Conservation (phyloP, 192 early-diverging fungal species). For the Backusella australiensis region DNA sequence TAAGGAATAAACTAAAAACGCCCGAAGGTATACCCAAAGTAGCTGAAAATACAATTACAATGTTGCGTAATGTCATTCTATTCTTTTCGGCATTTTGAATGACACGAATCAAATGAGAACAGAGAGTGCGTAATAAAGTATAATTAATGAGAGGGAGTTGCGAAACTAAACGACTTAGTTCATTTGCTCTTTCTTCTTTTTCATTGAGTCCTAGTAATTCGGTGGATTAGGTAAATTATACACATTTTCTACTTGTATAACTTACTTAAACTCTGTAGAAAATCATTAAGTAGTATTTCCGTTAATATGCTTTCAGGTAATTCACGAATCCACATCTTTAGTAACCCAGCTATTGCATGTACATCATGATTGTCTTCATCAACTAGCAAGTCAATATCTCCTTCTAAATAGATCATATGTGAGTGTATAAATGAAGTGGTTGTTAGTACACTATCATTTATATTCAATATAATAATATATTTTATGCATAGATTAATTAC, state of each 20-base stretch:
- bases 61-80: slow-evolving; percentile 94
- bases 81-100: slow-evolving; percentile 85
- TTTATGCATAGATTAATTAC: neutral
- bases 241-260: neutral
- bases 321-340: slow-evolving; percentile 93
- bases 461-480: neutral
- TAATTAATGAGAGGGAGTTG: slow-evolving; percentile 86
- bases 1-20: slow-evolving; percentile 89
- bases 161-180: slow-evolving; percentile 77
- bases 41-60: slow-evolving; percentile 95
- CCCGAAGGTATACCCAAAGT: slow-evolving; percentile 91
- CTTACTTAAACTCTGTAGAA: slow-evolving; percentile 75
- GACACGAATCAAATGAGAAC: slow-evolving; percentile 87
- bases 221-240: neutral
- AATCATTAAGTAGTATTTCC: slow-evolving; percentile 72
- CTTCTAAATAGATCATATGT: slow-evolving; percentile 39
- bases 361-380: slow-evolving; percentile 74
- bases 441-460: neutral
- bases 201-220: slow-evolving; percentile 63
- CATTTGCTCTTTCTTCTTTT: slow-evolving; percentile 71
- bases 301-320: slow-evolving; percentile 87
- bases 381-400: slow-evolving; percentile 70
- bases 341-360: slow-evolving; percentile 87
- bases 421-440: neutral
- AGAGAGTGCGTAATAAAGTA: slow-evolving; percentile 79